Conservation (phyloP, 352 stramenopile genomes). For the Phytopythium vexans region DNA sequence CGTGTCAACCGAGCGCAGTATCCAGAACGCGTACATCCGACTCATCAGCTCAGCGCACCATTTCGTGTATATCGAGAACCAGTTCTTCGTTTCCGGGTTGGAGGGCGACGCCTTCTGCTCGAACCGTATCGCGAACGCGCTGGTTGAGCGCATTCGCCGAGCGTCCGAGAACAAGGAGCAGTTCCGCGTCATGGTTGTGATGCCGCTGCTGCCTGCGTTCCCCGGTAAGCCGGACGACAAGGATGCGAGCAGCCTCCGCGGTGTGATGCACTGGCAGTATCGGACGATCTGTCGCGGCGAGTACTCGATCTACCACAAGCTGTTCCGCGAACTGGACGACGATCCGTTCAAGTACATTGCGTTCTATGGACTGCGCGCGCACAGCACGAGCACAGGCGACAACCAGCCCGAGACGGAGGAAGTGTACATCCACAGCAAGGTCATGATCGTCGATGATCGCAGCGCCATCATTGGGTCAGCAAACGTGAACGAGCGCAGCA, state of each 20-base stretch:
- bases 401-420: constrained; percentile 73
- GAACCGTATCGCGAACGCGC: constrained; percentile 80
- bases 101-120: constrained; percentile 76
- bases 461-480: constrained; percentile 78
- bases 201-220: constrained; percentile 82
- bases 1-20: constrained; percentile 30
- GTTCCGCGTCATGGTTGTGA: constrained; percentile 84
- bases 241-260: constrained; percentile 74
- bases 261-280: constrained; percentile 89
- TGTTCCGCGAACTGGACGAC: constrained; percentile 70
- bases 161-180: constrained; percentile 75
- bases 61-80: constrained; percentile 93
- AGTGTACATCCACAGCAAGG: constrained; percentile 89
- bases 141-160: constrained; percentile 73
- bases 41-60: constrained; percentile 84
- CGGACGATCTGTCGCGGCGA: constrained; percentile 80
- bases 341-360: constrained; percentile 88
- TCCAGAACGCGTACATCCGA: constrained; percentile 89
- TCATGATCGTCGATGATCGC: constrained; percentile 88
- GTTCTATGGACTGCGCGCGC: constrained; percentile 78
- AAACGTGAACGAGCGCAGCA: constrained; percentile 88
- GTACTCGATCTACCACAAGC: constrained; percentile 77
- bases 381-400: constrained; percentile 27
- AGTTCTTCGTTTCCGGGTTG: constrained; percentile 87
- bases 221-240: constrained; percentile 77